Percentiles rank a stretch among this genome's conserved stretches.
phyloP scores from a whole-genome alignment of 2,329 filamentous ascomycete species.

The Phymatotrichopsis omnivora region DNA sequence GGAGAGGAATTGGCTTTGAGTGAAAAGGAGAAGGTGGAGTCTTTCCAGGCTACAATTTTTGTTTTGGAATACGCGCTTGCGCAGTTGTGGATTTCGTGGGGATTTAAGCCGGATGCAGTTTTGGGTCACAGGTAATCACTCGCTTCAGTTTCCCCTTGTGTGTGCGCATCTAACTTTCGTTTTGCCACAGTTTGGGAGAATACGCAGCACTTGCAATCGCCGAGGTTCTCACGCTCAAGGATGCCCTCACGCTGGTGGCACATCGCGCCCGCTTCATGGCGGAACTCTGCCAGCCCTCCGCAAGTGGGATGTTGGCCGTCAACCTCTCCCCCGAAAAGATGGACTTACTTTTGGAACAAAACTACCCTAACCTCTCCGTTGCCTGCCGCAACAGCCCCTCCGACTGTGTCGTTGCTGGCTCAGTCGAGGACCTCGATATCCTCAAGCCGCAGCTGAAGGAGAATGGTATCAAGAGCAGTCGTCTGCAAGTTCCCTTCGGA shows the following conservation, averaged over 20 bases:
- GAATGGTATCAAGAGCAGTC: conserved; percentile 49
- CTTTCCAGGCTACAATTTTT: conserved; percentile 21
- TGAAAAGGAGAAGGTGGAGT: conserved; percentile 43
- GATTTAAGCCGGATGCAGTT: conserved; percentile 41
- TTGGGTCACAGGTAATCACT: conserved; percentile 45
- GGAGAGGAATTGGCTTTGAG: conserved; percentile 44
- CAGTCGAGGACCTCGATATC: conserved; percentile 48
- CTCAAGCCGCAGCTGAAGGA: conserved; percentile 42
- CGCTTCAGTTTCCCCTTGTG: background rate
- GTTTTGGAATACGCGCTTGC: conserved; percentile 39
- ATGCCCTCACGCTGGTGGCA: conserved; percentile 63
- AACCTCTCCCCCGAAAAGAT: conserved; percentile 31
- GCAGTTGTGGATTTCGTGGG: conserved; percentile 48
- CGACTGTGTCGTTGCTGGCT: conserved; percentile 62
- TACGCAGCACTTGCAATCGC: conserved; percentile 63
- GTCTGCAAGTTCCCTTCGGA: conserved; percentile 55
- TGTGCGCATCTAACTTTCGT: conserved; percentile 17
- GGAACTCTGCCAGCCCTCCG: conserved; percentile 53
- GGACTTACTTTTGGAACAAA: conserved; percentile 31
- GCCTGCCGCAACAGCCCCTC: conserved; percentile 68
- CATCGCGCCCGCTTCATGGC: conserved; percentile 55
- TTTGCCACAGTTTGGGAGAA: conserved; percentile 54
- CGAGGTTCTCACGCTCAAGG: conserved; percentile 58
- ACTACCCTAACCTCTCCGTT: conserved; percentile 40
- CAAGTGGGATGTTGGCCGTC: conserved; percentile 56